Evolutionary conservation across 306 rosid genomes (phyloP).

Genomic region (Castanopsis chinensis): DNA sequence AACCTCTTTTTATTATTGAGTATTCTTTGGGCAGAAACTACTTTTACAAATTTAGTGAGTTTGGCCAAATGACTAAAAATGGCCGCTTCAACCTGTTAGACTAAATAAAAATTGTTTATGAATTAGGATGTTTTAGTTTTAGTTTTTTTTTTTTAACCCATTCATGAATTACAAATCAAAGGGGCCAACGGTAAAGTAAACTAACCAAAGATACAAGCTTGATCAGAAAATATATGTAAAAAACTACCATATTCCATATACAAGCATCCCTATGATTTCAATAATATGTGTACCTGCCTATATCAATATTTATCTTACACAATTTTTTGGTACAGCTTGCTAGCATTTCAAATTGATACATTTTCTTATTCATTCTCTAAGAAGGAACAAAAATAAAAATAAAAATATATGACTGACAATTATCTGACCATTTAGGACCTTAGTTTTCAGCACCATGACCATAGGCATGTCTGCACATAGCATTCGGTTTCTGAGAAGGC

Average conservation of each 20-base stretch:
- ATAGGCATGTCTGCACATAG: slow-evolving; percentile 64
- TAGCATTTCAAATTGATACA: not conserved
- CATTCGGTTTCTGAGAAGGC: slow-evolving; percentile 71
- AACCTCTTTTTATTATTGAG: too few species aligned
- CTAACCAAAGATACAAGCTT: not conserved
- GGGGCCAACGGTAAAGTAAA: not conserved
- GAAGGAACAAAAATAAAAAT: not conserved
- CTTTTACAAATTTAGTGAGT: too few species aligned
- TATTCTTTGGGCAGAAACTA: too few species aligned
- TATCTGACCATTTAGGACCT: slow-evolving; percentile 21
- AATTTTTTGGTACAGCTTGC: not conserved
- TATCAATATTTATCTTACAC: not conserved
- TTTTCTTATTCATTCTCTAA: not conserved
- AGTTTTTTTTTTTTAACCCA: not conserved
- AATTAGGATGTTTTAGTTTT: too few species aligned
- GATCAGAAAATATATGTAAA: not conserved
- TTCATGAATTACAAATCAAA: not conserved
- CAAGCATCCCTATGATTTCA: not conserved
- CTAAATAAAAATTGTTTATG: not conserved
- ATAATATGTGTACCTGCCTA: not conserved
- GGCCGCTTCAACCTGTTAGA: not conserved
- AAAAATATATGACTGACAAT: slow-evolving; percentile 27
- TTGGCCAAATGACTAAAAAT: too few species aligned
- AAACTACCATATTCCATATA: too few species aligned
- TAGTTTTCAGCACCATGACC: slow-evolving; percentile 43